phyloP scores from a whole-genome alignment of 2,329 filamentous ascomycete genomes.

The Xylariaceae sp. region DNA sequence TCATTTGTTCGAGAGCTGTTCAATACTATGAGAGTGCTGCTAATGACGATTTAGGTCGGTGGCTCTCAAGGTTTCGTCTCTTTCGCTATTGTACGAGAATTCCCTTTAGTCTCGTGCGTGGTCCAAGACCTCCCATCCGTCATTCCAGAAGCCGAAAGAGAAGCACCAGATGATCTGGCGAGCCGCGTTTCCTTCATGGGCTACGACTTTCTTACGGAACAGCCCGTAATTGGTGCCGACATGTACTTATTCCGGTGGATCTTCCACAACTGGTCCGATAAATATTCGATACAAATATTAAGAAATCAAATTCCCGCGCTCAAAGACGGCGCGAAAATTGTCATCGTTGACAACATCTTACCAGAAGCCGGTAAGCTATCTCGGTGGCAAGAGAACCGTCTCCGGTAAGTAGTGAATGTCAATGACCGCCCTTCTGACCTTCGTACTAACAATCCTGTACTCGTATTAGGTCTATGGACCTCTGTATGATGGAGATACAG shows the following conservation, averaged over 20 bases:
- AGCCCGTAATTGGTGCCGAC: conserved; percentile 2
- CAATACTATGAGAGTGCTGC: neutral
- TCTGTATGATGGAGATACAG: neutral
- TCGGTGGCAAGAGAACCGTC: neutral
- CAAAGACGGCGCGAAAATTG: conserved; percentile 34
- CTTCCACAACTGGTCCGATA: conserved; percentile 9
- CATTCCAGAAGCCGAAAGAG: neutral
- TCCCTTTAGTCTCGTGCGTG: conserved; percentile 14
- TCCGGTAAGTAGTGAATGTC: neutral
- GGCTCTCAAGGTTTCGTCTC: conserved; percentile 15
- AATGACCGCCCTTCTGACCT: neutral
- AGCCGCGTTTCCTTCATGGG: conserved; percentile 4
- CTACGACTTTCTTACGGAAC: conserved; percentile 5
- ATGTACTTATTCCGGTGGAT: too few relatives aligned
- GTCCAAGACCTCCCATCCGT: conserved; percentile 31
- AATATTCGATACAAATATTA: neutral
- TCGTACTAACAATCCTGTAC: neutral
- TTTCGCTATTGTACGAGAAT: conserved; percentile 11
- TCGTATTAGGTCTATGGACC: neutral
- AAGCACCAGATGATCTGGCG: conserved; percentile 3
- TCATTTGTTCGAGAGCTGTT: neutral
- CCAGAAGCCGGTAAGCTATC: neutral
- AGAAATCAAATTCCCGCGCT: conserved; percentile 1
- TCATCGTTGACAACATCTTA: conserved; percentile 5
- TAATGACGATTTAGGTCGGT: conserved; percentile 12